Conservation (phyloP, 2,329 filamentous ascomycete genomes). For the Parastagonospora nodorum region DNA sequence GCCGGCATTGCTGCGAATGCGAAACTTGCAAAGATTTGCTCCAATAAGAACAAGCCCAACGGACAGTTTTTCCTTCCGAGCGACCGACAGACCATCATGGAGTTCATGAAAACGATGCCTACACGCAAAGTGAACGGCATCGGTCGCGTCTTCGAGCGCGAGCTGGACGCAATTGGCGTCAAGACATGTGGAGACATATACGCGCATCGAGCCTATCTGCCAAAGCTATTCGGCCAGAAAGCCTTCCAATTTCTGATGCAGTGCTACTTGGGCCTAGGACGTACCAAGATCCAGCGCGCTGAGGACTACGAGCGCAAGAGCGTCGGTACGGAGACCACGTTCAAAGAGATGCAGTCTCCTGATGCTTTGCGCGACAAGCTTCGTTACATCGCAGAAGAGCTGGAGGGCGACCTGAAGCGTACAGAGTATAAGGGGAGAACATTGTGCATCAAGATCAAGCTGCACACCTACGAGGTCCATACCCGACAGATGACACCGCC, state of each 20-base stretch:
- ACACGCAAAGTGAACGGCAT: conserved; percentile 93
- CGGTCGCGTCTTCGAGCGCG: conserved; percentile 90
- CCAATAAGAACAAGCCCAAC: conserved; percentile 95
- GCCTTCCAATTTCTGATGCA: conserved; percentile 84
- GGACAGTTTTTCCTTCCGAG: conserved; percentile 81
- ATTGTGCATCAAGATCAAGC: conserved; percentile 86
- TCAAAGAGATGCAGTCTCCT: conserved; percentile 75
- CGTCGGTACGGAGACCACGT: conserved; percentile 92
- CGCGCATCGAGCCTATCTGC: conserved; percentile 71
- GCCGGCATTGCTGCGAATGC: conserved; percentile 94
- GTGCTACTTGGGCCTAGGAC: conserved; percentile 83
- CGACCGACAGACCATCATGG: conserved; percentile 75
- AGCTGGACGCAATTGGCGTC: conserved; percentile 84
- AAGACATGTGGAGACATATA: conserved; percentile 90
- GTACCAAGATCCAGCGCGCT: conserved; percentile 82
- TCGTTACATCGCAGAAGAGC: conserved; percentile 77
- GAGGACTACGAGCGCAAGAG: conserved; percentile 92
- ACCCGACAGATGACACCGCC: conserved; percentile 80
- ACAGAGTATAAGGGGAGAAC: conserved; percentile 90
- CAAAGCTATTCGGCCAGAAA: conserved; percentile 87
- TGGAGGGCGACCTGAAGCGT: conserved; percentile 81
- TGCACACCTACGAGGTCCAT: conserved; percentile 91
- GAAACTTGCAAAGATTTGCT: conserved; percentile 92
- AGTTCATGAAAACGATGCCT: conserved; percentile 82
- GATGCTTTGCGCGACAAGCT: conserved; percentile 75